A percentile compares a stretch with the other conserved stretches of the same genome.
Evolutionary conservation across 805 yeast species (phyloP).

Genomic region (Barnettozyma californica): DNA sequence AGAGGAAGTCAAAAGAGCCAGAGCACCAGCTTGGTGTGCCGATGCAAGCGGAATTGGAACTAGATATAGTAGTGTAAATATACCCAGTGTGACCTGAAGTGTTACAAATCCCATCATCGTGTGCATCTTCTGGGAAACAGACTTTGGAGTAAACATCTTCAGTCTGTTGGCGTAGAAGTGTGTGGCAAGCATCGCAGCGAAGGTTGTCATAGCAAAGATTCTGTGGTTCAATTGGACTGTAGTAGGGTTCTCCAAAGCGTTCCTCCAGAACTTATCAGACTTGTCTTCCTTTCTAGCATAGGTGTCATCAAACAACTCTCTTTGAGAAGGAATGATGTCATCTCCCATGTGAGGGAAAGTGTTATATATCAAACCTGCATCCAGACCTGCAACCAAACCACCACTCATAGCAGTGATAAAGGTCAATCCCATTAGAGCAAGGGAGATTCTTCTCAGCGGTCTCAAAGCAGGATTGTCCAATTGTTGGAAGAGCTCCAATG

Average conservation of each 20-base stretch:
- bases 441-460: slow-evolving; percentile 50
- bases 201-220: slow-evolving; percentile 75
- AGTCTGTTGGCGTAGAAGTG: slow-evolving; percentile 62
- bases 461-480: slow-evolving; percentile 57
- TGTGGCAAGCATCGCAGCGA: slow-evolving; percentile 60
- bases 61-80: slow-evolving; percentile 74
- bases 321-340: slow-evolving; percentile 62
- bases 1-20: slow-evolving; percentile 80
- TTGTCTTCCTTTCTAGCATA: slow-evolving; percentile 63
- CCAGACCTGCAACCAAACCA: slow-evolving; percentile 96
- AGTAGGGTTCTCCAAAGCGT: slow-evolving; percentile 89
- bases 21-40: slow-evolving; percentile 94
- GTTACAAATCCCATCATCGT: slow-evolving; percentile 79
- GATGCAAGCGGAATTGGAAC: slow-evolving; percentile 95
- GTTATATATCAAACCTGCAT: slow-evolving; percentile 94
- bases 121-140: slow-evolving; percentile 52
- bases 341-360: slow-evolving; percentile 98
- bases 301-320: slow-evolving; percentile 72
- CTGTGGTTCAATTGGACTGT: slow-evolving; percentile 93
- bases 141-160: slow-evolving; percentile 50
- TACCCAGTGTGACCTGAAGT: slow-evolving; percentile 81
- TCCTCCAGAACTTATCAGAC: slow-evolving; percentile 85
- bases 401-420: slow-evolving; percentile 95
- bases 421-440: slow-evolving; percentile 59
- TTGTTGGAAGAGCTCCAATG: slow-evolving; percentile 47